A percentile compares a stretch with the other conserved stretches of the same genome.
Evolutionary conservation across 129 eudicot species (phyloP).

Genomic region (Tanacetum coccineum): DNA sequence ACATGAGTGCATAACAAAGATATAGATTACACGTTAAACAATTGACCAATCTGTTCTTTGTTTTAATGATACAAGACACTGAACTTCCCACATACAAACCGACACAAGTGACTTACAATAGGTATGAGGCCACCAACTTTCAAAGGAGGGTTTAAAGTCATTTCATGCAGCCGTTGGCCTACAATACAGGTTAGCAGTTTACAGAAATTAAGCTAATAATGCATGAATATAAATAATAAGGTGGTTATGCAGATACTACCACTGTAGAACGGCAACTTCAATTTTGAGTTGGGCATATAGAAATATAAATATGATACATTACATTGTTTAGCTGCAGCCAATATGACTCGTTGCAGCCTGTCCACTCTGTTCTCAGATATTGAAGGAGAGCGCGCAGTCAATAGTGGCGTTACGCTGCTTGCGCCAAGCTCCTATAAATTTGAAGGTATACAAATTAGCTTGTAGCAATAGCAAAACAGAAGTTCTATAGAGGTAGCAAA

Average conservation of each 20-base stretch:
- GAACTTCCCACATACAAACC: constrained; percentile 9
- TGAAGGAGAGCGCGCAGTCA: constrained; percentile 81
- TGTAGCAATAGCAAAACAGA: not conserved
- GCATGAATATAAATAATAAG: not conserved
- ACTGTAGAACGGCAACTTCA: not conserved
- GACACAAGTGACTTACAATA: constrained; percentile 46
- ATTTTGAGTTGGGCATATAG: not conserved
- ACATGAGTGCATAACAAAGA: constrained; percentile 8
- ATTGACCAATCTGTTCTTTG: not conserved
- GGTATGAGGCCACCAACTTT: constrained; percentile 52
- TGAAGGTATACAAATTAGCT: constrained; percentile 14
- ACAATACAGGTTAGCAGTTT: constrained; percentile 15
- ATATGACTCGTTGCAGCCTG: constrained; percentile 71
- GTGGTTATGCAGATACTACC: constrained; percentile 1
- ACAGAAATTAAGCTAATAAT: constrained; percentile 15
- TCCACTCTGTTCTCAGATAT: constrained; percentile 85
- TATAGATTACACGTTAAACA: not conserved
- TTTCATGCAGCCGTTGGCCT: constrained; percentile 95
- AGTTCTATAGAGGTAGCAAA: constrained; percentile 9
- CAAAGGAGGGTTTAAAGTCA: constrained; percentile 73
- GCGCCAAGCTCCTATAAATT: constrained; percentile 88
- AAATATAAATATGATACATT: constrained; percentile 21
- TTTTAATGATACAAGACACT: constrained; percentile 8
- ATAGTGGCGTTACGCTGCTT: constrained; percentile 76
- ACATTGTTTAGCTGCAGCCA: constrained; percentile 95